Base-by-base conservation (phyloP, 106 monocot genomes). In the Posidonia australis region DNA sequence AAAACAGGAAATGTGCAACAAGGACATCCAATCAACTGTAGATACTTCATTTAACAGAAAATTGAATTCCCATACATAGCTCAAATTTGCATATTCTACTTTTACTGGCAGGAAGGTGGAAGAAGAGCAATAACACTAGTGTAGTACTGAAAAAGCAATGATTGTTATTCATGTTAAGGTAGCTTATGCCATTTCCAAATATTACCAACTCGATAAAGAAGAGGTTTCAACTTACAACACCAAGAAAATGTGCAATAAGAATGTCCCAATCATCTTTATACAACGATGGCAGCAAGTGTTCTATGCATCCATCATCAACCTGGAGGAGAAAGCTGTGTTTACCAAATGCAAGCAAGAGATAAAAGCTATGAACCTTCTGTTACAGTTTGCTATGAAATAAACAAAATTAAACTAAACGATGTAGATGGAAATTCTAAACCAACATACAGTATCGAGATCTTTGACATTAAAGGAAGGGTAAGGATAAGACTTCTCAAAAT, bases 381-480 rank as follows among this genome's bases (percentile, higher is more conserved):
- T 36, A 36, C 36, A 36, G 36, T 36, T n/a, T 36, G 36, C 36
- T 4, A 7, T 36, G 36, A 2, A n/a, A 49, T 14, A 49, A 49
- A 49, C 49, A 28, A 69, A 26, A 49, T 1, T 26, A 9, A 58
- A 16, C 31, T 23, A 31, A 46, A n/a, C 3, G 63, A 59, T 57
- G 49, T 25, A 27, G n/a, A 44, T 31, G 3, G 31, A 36, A 43
- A 27, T 67, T 28, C 13, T 44, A 7, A 41, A 61, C 9, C 28
- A 25, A 74, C 77, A 56, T 82, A 96, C 96, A 19, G 90, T 90
- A 61, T 96, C 81, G 66, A 96, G 96, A 79, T 96, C 96, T 80
- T 90, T 96, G 69, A 96, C 96, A 77, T 96, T 96, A 67, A 96
- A 96, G 32, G 96, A 96, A 68, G 96, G 96, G 67, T 84, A 96